Evolutionary conservation across 1,284 basidiomycete species (phyloP).

Genomic region (Sphagnurus paluster): DNA sequence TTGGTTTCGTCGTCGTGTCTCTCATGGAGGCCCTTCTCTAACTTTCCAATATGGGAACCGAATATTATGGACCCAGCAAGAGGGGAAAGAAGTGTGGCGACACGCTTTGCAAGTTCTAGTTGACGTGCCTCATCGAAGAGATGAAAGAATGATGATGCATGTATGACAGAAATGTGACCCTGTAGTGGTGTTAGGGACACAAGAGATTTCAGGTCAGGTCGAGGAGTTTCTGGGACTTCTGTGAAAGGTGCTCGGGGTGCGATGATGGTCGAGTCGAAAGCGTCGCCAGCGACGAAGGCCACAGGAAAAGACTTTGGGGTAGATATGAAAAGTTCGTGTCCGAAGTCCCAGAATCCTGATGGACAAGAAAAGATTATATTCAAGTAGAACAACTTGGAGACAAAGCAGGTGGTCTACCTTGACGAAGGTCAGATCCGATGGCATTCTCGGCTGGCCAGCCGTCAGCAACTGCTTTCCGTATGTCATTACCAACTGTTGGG

Average conservation of each 20-base stretch:
- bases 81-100: slow-evolving; percentile 30
- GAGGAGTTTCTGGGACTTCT: slow-evolving; percentile 22
- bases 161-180: slow-evolving; percentile 43
- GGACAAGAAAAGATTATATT: neutral
- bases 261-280: slow-evolving; percentile 36
- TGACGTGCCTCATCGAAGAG: slow-evolving; percentile 47
- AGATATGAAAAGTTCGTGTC: slow-evolving; percentile 37
- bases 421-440: slow-evolving; percentile 31
- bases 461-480: slow-evolving; percentile 26
- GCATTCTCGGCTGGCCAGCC: slow-evolving; percentile 28
- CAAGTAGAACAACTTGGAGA: neutral
- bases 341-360: slow-evolving; percentile 38
- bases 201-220: slow-evolving; percentile 29
- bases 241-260: slow-evolving; percentile 27
- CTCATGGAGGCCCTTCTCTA: slow-evolving; percentile 24
- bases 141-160: slow-evolving; percentile 49
- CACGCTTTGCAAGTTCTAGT: slow-evolving; percentile 33
- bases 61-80: slow-evolving; percentile 23
- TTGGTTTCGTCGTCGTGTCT: neutral
- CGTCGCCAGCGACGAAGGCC: slow-evolving; percentile 47
- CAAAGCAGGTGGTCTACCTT: slow-evolving; percentile 18
- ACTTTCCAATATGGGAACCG: slow-evolving; percentile 20
- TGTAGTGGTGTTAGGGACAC: slow-evolving; percentile 41
- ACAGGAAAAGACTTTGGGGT: slow-evolving; percentile 41
- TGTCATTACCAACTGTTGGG: slow-evolving; percentile 31